Percentiles rank a stretch among this genome's conserved stretches.
phyloP scores from a whole-genome alignment of 495 filamentous ascomycete species.

The Penicillium bialowiezense region DNA sequence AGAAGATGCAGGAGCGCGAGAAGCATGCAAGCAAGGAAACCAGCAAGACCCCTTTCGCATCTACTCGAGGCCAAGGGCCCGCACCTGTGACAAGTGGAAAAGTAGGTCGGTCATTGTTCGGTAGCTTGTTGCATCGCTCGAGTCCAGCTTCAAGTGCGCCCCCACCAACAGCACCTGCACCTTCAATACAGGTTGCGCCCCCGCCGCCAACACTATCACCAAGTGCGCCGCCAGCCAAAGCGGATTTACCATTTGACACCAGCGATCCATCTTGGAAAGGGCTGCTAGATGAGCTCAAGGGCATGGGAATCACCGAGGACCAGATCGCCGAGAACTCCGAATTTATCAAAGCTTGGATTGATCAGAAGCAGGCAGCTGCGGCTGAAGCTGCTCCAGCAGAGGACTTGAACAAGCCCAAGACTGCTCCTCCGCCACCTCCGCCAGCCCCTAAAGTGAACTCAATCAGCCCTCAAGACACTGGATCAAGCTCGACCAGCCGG shows the following conservation, averaged over 20 bases:
- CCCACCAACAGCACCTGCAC: slow-evolving; percentile 45
- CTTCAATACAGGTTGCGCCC: slow-evolving; percentile 50
- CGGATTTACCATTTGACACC: slow-evolving; percentile 67
- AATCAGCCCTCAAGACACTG: slow-evolving; percentile 69
- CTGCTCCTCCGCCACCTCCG: slow-evolving; percentile 53
- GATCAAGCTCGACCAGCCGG: slow-evolving; percentile 56
- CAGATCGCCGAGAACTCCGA: slow-evolving; percentile 89
- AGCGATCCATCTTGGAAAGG: slow-evolving; percentile 81
- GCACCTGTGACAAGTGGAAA: slow-evolving; percentile 48
- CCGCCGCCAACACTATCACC: slow-evolving; percentile 22
- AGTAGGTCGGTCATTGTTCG: slow-evolving; percentile 55
- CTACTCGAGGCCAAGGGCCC: slow-evolving; percentile 47
- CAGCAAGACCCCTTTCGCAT: slow-evolving; percentile 71
- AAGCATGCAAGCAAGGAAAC: slow-evolving; percentile 91
- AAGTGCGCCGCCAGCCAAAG: slow-evolving; percentile 38
- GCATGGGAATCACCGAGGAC: slow-evolving; percentile 90
- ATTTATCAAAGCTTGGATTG: slow-evolving; percentile 90
- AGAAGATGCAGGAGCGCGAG: slow-evolving; percentile 91
- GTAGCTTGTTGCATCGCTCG: slow-evolving; percentile 70
- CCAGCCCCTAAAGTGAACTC: slow-evolving; percentile 45
- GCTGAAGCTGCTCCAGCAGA: slow-evolving; percentile 26
- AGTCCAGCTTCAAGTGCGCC: slow-evolving; percentile 52
- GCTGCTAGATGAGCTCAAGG: slow-evolving; percentile 75
- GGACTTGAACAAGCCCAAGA: slow-evolving; percentile 49
- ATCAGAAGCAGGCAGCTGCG: slow-evolving; percentile 65